phyloP scores from a whole-genome alignment of 1,284 basidiomycete species.

The Apiotrichum mycotoxinovorans region DNA sequence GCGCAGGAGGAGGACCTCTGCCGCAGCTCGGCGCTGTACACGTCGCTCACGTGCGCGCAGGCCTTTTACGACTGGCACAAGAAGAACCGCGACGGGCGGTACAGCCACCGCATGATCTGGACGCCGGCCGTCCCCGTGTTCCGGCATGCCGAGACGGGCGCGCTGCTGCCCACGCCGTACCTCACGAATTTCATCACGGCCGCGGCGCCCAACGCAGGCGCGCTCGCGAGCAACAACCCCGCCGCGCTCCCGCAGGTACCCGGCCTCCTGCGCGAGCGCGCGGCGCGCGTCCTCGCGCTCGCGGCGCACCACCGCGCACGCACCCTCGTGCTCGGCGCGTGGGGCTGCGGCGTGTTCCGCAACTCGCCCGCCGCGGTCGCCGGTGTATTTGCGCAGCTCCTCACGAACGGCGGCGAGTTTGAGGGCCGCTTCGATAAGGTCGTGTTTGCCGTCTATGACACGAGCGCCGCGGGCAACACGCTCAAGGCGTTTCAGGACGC shows the following conservation, averaged over 20 bases:
- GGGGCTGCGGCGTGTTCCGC: conserved; percentile 21
- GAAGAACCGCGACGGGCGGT: conserved; percentile 7
- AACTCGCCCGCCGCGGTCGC: conserved; percentile 12
- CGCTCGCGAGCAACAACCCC: conserved; percentile 2
- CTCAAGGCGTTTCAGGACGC: conserved; percentile 2
- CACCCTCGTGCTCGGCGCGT: conserved; percentile 19
- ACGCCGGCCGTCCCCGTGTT: conserved; percentile 14
- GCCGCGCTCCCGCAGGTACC: background rate
- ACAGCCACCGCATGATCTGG: conserved; percentile 19
- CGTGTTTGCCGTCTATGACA: conserved; percentile 16
- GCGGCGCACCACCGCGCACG: conserved; percentile 3
- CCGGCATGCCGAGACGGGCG: conserved; percentile 1
- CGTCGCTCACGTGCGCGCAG: conserved; percentile 1
- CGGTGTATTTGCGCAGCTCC: conserved; percentile 4
- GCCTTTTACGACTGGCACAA: conserved; percentile 13
- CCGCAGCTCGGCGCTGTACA: conserved; percentile 17
- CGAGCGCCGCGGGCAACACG: background rate
- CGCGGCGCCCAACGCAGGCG: conserved; percentile 14
- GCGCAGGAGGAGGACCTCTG: conserved; percentile 23
- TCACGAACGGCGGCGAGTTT: conserved; percentile 4
- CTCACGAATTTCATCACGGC: conserved; percentile 10
- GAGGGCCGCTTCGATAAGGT: conserved; percentile 8
- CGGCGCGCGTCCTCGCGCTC: conserved; percentile 14
- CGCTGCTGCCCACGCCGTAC: conserved; percentile 6
- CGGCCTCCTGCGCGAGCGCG: conserved; percentile 9